A percentile compares a stretch with the other conserved stretches of the same genome.
Conservation (phyloP, 1,284 basidiomycete genomes). For the Rhodotorula sp. region DNA sequence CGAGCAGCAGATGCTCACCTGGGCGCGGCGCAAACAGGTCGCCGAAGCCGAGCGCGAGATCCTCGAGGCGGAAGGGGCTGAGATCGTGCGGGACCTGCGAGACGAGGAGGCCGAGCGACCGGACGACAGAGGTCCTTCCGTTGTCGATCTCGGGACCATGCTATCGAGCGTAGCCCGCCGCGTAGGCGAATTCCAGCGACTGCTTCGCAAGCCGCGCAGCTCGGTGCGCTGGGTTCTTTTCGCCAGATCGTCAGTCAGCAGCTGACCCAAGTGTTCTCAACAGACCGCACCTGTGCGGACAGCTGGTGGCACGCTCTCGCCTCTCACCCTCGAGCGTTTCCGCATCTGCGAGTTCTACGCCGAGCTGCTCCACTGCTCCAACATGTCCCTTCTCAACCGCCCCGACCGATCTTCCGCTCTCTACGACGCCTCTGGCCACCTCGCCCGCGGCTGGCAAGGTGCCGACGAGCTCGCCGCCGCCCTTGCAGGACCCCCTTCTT, state of each 20-base stretch:
- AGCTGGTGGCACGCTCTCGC: slow-evolving; percentile 57
- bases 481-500: slow-evolving; percentile 14
- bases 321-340: slow-evolving; percentile 92
- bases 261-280: not conserved
- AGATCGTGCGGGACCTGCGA: slow-evolving; percentile 53
- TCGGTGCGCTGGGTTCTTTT: slow-evolving; percentile 58
- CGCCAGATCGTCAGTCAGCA: not conserved
- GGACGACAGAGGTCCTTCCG: slow-evolving; percentile 59
- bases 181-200: slow-evolving; percentile 70
- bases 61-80: slow-evolving; percentile 63
- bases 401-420: slow-evolving; percentile 39
- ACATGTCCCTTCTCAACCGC: slow-evolving; percentile 94
- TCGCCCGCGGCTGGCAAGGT: slow-evolving; percentile 27
- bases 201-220: slow-evolving; percentile 72
- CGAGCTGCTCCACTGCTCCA: slow-evolving; percentile 95
- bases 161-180: slow-evolving; percentile 74
- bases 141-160: slow-evolving; percentile 87
- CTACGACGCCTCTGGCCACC: slow-evolving; percentile 32
- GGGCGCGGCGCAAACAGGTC: slow-evolving; percentile 48
- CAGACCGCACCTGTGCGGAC: slow-evolving; percentile 54
- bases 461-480: slow-evolving; percentile 37
- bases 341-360: slow-evolving; percentile 97
- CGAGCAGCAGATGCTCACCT: slow-evolving; percentile 67
- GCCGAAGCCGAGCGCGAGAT: slow-evolving; percentile 43
- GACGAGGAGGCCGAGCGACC: slow-evolving; percentile 65